These are phyloP conservation scores for Cichorium intybus DNA, from an alignment of 140 eudicot species.

Conservation along the genomic window DNA sequence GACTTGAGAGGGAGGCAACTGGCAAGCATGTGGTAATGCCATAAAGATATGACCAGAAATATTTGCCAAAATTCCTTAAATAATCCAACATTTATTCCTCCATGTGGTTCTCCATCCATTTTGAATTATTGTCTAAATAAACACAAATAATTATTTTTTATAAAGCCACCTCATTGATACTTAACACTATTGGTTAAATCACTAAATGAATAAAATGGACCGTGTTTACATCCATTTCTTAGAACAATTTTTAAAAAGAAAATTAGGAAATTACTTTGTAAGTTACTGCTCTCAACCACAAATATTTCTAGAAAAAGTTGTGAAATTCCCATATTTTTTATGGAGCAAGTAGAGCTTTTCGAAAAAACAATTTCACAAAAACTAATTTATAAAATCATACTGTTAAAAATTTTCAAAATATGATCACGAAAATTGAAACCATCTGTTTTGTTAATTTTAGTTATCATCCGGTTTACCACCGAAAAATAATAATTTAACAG, in stretches of 20 bases:
- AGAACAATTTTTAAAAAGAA: no score
- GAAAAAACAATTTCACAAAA: no score
- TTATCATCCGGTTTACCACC: no score
- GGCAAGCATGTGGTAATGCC: slow-evolving; percentile 34
- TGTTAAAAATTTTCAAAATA: background rate
- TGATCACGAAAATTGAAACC: background rate
- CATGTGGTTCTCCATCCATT: slow-evolving; percentile 17
- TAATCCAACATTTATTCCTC: slow-evolving; percentile 32
- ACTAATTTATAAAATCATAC: no score
- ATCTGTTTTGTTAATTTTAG: background rate
- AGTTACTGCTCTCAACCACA: no score
- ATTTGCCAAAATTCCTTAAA: slow-evolving; percentile 11
- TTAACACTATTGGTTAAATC: background rate
- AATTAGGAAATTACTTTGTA: no score
- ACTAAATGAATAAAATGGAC: background rate
- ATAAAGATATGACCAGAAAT: background rate
- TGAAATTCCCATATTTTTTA: background rate
- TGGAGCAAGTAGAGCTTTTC: no score
- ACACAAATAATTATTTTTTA: background rate
- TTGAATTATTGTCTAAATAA: slow-evolving; percentile 5
- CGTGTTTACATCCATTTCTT: no score
- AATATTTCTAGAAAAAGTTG: background rate
- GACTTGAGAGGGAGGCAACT: slow-evolving; percentile 19
- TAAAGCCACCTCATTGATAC: background rate
- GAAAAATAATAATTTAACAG: background rate